phyloP scores from a whole-genome alignment of 139 green algal species.

The Chlorella sp. region DNA sequence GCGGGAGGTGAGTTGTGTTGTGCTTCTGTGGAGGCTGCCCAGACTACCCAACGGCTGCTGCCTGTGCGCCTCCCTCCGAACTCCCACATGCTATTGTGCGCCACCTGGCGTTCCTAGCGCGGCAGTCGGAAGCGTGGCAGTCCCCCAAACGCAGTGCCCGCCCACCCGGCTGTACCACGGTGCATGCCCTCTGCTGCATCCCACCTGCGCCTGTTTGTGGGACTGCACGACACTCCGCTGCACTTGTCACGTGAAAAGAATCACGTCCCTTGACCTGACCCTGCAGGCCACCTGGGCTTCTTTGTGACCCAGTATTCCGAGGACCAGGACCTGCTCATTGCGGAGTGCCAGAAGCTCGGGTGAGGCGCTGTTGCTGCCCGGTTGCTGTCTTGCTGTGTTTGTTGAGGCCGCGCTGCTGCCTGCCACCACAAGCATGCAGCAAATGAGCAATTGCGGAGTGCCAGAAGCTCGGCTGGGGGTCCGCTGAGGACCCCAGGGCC shows the following conservation, averaged over 20 bases:
- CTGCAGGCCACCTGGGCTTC: constrained; percentile 46
- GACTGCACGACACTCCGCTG: too few relatives aligned
- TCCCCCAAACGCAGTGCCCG: not conserved
- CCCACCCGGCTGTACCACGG: too few relatives aligned
- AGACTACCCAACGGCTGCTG: not conserved
- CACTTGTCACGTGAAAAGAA: too few relatives aligned
- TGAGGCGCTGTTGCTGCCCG: not conserved
- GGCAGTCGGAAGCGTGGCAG: not conserved
- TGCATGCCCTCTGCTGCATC: not conserved
- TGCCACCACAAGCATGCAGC: too few relatives aligned
- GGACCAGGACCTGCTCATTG: constrained; percentile 57
- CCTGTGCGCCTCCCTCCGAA: too few relatives aligned
- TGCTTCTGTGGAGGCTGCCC: not conserved
- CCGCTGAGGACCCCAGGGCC: too few relatives aligned
- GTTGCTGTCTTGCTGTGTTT: too few relatives aligned
- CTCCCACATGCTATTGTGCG: not conserved
- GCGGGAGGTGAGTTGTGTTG: not conserved
- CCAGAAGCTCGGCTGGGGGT: too few relatives aligned
- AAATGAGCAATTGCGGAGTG: too few relatives aligned
- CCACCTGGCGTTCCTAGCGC: not conserved
- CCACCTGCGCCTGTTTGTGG: too few relatives aligned
- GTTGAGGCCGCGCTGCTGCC: too few relatives aligned
- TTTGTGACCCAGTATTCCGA: constrained; percentile 57
- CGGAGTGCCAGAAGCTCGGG: not conserved
- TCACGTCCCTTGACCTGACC: too few relatives aligned